Conservation (phyloP, 495 filamentous ascomycete species). For the Pseudoneurospora amorphoporcata region DNA sequence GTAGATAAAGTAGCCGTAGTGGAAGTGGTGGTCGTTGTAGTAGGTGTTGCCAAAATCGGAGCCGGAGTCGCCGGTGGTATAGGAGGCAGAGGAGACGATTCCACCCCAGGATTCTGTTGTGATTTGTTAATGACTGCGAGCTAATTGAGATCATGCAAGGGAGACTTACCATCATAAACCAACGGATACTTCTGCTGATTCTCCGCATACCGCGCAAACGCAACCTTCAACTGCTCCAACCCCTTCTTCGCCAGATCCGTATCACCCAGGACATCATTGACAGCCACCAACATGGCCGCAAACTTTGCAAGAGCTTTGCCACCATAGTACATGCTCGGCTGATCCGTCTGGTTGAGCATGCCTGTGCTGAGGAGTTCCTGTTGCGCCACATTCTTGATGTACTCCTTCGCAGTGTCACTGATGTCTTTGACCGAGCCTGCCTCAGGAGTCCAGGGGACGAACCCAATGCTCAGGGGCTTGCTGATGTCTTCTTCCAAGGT, state of each 20-base stretch:
- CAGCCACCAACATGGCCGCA: slow-evolving; percentile 58
- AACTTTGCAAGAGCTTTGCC: slow-evolving; percentile 92
- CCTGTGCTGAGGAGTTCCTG: slow-evolving; percentile 49
- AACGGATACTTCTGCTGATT: slow-evolving; percentile 73
- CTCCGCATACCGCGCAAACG: slow-evolving; percentile 64
- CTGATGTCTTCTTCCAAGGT: slow-evolving; percentile 56
- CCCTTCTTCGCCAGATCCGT: slow-evolving; percentile 48
- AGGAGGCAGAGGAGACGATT: slow-evolving; percentile 70
- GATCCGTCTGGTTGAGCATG: slow-evolving; percentile 57
- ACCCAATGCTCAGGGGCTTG: slow-evolving; percentile 64
- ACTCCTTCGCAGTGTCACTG: slow-evolving; percentile 37
- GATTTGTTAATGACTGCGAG: slow-evolving; percentile 10
- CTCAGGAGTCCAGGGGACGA: slow-evolving; percentile 61
- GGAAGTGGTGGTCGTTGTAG: slow-evolving; percentile 98
- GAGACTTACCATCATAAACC: slow-evolving; percentile 59
- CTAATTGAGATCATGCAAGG: not conserved
- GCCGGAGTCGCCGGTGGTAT: slow-evolving; percentile 58
- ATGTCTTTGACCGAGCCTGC: slow-evolving; percentile 41
- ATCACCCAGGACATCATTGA: slow-evolving; percentile 56
- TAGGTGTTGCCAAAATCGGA: slow-evolving; percentile 73
- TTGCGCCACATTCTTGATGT: slow-evolving; percentile 47
- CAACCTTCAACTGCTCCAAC: slow-evolving; percentile 56
- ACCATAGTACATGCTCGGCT: slow-evolving; percentile 90
- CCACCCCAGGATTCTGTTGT: slow-evolving; percentile 62
- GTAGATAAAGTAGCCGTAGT: slow-evolving; percentile 82